Conservation (phyloP, 352 stramenopile genomes). For the Phytophthora europaea region DNA sequence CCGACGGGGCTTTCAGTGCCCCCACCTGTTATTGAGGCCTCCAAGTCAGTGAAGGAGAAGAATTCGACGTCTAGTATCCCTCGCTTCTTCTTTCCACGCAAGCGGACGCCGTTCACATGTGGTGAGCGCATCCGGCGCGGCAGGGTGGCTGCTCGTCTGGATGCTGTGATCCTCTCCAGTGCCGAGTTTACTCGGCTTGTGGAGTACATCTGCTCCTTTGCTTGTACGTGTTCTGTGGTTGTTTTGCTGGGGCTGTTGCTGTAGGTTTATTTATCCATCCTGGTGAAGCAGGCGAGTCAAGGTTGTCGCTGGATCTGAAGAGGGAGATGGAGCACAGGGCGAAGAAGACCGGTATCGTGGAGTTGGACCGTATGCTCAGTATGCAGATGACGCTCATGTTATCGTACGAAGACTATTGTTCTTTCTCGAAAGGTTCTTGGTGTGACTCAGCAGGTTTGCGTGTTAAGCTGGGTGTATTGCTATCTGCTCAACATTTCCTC, state of each 20-base stretch:
- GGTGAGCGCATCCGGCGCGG: slow-evolving; percentile 31
- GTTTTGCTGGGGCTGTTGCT: background rate
- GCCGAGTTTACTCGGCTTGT: slow-evolving; percentile 29
- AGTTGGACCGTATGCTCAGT: slow-evolving; percentile 50
- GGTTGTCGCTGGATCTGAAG: slow-evolving; percentile 10
- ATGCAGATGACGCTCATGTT: slow-evolving; percentile 46
- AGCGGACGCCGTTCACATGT: slow-evolving; percentile 36
- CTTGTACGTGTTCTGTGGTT: slow-evolving; percentile 16
- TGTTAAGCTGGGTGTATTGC: slow-evolving; percentile 40
- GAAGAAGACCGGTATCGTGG: slow-evolving; percentile 36
- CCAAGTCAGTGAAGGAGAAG: background rate
- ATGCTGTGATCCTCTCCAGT: slow-evolving; percentile 35
- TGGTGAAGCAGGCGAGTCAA: slow-evolving; percentile 4
- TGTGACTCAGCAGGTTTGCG: background rate
- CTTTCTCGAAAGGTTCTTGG: slow-evolving; percentile 27
- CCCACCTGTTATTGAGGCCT: background rate
- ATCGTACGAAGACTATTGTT: slow-evolving; percentile 56
- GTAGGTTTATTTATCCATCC: background rate
- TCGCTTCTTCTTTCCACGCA: slow-evolving; percentile 57
- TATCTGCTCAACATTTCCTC: slow-evolving; percentile 49
- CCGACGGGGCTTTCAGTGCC: background rate
- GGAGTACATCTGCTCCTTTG: slow-evolving; percentile 23
- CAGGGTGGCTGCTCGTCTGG: slow-evolving; percentile 17
- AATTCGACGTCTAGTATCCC: slow-evolving; percentile 38
- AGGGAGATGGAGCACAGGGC: slow-evolving; percentile 30